Base-by-base conservation (phyloP, 148 eudicot genomes). In the Rhododendron ferrugineum region DNA sequence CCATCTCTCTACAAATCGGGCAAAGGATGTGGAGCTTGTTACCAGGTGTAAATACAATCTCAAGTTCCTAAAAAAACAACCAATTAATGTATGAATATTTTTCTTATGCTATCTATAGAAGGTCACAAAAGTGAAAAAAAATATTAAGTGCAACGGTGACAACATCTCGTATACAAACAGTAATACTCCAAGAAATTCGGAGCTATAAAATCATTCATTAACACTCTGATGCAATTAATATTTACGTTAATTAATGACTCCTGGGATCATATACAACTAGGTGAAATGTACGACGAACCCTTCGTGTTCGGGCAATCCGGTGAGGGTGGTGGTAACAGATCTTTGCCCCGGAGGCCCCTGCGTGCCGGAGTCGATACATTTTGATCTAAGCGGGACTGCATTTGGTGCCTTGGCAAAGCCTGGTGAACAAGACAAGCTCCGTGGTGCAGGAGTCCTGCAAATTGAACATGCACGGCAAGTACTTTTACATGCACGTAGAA, bases 1-100 rank as follows among this genome's bases (percentile, higher is more conserved):
- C 92, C 91, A 34, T 89, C 92, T 6, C 90, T 91, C 7, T 91
- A 89, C 76, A 79, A 86, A 23, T 79, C 88, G 0, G 90, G 92
- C 80, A 86, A 83, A 60, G 92, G 86, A 86, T 89, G 91, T 88
- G 91, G 92, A 83, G 92, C 91, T 86, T 91, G 92, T 84, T 90
- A 86, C 83, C 70, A 58, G 91, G 90, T 88, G 78, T 30, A 14
- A 54, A 14, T 60, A 60, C n/a, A 30, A 28, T 16, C 81, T 52
- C 50, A 79, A n/a, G 28, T 47, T 20, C 70, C 30, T 20, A 58
- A 16, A 54, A 14, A 54, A 5, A 1, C 60, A 54, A 15, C 5
- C 0, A 16, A 54, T 3, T 20, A 4, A 54, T 54, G 58, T 34
- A 34, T 34, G 36, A 34, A 34, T 52, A 15, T 54, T 4, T 14